phyloP scores from a whole-genome alignment of 1,284 basidiomycete species.

The Ustilago tritici region DNA sequence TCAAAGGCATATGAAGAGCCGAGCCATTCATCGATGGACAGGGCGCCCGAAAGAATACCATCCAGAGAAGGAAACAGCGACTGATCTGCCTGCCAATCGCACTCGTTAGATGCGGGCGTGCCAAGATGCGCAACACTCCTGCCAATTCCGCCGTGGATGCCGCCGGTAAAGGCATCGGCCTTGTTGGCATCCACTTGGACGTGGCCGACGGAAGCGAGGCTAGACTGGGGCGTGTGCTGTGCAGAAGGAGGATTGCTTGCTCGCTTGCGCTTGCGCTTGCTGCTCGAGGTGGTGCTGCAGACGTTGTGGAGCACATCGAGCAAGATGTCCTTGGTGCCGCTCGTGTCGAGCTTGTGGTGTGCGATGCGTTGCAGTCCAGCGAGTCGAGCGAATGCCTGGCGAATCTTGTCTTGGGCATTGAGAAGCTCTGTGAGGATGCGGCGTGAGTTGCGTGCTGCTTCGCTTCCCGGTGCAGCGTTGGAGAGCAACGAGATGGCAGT shows the following conservation, averaged over 20 bases:
- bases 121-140: conserved; percentile 5
- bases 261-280: conserved; percentile 44
- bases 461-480: conserved; percentile 40
- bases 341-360: conserved; percentile 31
- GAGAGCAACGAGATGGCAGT: conserved; percentile 41
- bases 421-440: conserved; percentile 46
- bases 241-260: conserved; percentile 13
- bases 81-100: conserved; percentile 42
- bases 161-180: background rate
- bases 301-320: conserved; percentile 40
- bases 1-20: conserved; percentile 46
- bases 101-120: conserved; percentile 30
- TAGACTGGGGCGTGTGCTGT: conserved; percentile 33
- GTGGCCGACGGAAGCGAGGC: conserved; percentile 18
- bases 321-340: conserved; percentile 43
- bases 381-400: conserved; percentile 30
- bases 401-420: conserved; percentile 40
- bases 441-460: conserved; percentile 49
- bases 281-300: conserved; percentile 18
- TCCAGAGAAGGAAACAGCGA: conserved; percentile 42
- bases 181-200: conserved; percentile 3
- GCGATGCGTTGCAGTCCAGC: conserved; percentile 42
- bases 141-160: conserved; percentile 4
- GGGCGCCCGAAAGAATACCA: conserved; percentile 38
- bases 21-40: conserved; percentile 51